phyloP scores from a whole-genome alignment of 2,329 filamentous ascomycete species.

The Sarocladium oryzae region DNA sequence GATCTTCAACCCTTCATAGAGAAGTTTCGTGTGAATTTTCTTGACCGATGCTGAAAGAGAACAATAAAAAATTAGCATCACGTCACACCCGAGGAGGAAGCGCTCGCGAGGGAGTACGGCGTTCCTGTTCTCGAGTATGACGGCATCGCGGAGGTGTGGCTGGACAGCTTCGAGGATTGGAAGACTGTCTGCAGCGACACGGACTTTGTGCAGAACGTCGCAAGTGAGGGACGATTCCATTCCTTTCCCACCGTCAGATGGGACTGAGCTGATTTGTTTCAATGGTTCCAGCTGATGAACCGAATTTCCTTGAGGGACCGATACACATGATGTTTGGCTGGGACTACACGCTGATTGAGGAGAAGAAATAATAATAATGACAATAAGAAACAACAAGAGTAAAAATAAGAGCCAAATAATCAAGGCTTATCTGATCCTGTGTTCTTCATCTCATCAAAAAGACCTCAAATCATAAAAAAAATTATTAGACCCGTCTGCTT shows the following conservation, averaged over 20 bases:
- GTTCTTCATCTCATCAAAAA: too few species aligned
- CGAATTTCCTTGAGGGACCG: neutral
- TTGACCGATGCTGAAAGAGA: too few species aligned
- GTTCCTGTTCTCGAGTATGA: neutral
- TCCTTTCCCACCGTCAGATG: neutral
- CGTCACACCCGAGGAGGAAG: neutral
- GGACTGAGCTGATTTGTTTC: too few species aligned
- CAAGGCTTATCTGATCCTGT: too few species aligned
- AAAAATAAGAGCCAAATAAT: too few species aligned
- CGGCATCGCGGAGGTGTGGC: conserved; percentile 8
- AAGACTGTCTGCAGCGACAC: neutral
- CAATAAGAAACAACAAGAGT: too few species aligned
- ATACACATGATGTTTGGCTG: conserved; percentile 6
- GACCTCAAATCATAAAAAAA: too few species aligned
- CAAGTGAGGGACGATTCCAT: neutral
- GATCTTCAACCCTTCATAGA: too few species aligned
- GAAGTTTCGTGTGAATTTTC: too few species aligned
- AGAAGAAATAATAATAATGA: neutral
- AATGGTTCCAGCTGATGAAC: neutral
- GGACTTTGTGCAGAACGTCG: neutral
- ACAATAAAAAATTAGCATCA: too few species aligned
- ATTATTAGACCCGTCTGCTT: too few species aligned
- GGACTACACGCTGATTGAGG: neutral
- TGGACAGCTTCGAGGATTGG: conserved; percentile 8
- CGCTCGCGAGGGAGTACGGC: neutral